Evolutionary conservation across 73 alveolate genomes (phyloP).

Genomic region (Breviolum minutum): DNA sequence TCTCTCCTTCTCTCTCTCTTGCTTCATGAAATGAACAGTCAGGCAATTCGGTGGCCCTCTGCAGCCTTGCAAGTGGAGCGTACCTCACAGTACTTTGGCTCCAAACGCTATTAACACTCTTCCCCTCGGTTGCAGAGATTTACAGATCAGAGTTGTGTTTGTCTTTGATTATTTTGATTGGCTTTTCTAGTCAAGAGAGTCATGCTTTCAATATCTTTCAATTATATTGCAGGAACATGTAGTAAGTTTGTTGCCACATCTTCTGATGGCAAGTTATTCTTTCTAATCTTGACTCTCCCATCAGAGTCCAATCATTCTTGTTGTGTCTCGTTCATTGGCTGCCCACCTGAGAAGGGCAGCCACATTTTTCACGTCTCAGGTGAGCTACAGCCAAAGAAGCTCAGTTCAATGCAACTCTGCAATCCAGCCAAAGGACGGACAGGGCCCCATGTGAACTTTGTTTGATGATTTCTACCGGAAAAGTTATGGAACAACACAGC

Average conservation of each 20-base stretch:
- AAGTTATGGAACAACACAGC: background rate
- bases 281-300: too few relatives aligned
- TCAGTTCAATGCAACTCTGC: conserved; percentile 25
- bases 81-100: conserved; percentile 2
- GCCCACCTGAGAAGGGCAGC: too few relatives aligned
- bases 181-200: background rate
- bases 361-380: background rate
- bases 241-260: too few relatives aligned
- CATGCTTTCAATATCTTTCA: background rate
- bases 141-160: too few relatives aligned
- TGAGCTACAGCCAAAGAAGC: conserved; percentile 14
- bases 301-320: too few relatives aligned
- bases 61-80: conserved; percentile 44
- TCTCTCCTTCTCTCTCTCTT: background rate
- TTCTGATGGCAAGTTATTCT: too few relatives aligned
- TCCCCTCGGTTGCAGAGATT: too few relatives aligned
- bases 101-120: background rate
- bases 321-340: too few relatives aligned
- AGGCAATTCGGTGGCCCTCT: conserved; percentile 56
- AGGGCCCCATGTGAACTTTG: too few relatives aligned
- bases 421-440: conserved; percentile 25
- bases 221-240: too few relatives aligned
- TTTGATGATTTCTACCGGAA: background rate
- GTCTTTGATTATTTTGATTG: too few relatives aligned
- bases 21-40: background rate